These are phyloP conservation scores for Didymella arachidicola DNA, from an alignment of 2,329 filamentous ascomycete species.

Conservation along the genomic window DNA sequence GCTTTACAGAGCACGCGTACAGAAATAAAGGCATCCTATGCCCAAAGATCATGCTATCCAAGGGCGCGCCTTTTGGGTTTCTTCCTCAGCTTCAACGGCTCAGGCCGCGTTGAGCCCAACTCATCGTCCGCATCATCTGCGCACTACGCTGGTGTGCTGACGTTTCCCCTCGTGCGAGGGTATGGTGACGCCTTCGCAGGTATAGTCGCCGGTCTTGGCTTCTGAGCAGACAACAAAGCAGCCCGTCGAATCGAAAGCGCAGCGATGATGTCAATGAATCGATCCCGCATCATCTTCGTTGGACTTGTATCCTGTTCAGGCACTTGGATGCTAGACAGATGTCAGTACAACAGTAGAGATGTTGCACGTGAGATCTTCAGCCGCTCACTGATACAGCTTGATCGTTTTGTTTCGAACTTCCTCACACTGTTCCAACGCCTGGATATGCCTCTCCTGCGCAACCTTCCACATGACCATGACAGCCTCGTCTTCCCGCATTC, in stretches of 20 bases:
- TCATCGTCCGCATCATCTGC: constrained; percentile 13
- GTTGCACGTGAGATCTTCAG: background rate
- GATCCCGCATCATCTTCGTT: constrained; percentile 15
- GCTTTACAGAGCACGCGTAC: background rate
- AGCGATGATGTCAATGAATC: constrained; percentile 14
- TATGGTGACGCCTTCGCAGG: background rate
- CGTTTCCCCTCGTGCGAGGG: background rate
- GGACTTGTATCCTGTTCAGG: constrained; percentile 10
- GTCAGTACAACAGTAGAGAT: constrained; percentile 5
- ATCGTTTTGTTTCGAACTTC: constrained; percentile 43
- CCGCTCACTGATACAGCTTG: constrained; percentile 35
- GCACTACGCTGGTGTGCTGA: constrained; percentile 10
- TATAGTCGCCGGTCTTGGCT: background rate
- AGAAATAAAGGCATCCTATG: constrained; percentile 7
- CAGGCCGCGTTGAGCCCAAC: background rate
- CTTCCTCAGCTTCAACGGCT: constrained; percentile 6
- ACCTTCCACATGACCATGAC: constrained; percentile 68
- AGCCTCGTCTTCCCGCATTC: constrained; percentile 69
- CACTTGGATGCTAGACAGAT: background rate
- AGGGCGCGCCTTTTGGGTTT: constrained; percentile 12
- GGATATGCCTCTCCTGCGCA: constrained; percentile 67
- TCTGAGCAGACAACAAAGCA: background rate
- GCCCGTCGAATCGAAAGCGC: constrained; percentile 12
- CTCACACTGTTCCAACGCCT: constrained; percentile 56
- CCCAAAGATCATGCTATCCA: constrained; percentile 10